These are phyloP conservation scores for Gracilariopsis chorda DNA, from an alignment of 23 red algal genomes.

Conservation along the genomic window DNA sequence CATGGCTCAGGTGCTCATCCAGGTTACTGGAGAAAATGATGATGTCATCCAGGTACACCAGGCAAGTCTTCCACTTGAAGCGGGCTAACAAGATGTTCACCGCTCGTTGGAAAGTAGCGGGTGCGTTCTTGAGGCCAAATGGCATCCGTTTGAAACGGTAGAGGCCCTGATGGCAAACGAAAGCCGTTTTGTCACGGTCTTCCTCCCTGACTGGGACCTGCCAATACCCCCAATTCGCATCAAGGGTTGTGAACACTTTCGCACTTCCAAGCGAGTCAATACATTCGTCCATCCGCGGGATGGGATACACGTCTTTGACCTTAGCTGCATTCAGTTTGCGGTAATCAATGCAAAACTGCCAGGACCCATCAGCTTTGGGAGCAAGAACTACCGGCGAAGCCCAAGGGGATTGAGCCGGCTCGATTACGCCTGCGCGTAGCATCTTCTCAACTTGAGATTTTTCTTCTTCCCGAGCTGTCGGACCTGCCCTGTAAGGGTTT, in stretches of 20 bases:
- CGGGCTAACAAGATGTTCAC: not conserved
- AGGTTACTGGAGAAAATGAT: constrained; percentile 11
- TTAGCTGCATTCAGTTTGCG: not conserved
- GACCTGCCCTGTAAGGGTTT: not conserved
- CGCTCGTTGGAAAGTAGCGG: not conserved
- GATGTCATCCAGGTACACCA: constrained; percentile 10
- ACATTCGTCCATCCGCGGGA: not conserved
- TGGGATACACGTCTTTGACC: not conserved
- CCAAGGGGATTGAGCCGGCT: not conserved
- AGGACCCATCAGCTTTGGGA: not conserved
- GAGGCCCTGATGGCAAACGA: not conserved
- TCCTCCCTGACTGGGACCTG: not conserved
- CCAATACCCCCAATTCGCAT: not conserved
- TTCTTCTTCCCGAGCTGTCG: not conserved
- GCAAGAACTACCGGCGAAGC: not conserved
- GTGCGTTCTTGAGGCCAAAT: not conserved
- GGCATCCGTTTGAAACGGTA: not conserved
- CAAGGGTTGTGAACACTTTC: not conserved
- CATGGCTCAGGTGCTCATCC: not conserved
- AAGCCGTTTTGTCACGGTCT: not conserved
- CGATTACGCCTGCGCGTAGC: not conserved
- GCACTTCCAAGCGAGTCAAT: not conserved
- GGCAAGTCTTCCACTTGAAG: not conserved
- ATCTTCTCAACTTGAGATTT: not conserved
- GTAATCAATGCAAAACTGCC: not conserved